These are phyloP conservation scores for Trypanosoma lewisi DNA, from an alignment of 208 protist species.

Conservation along the genomic window DNA sequence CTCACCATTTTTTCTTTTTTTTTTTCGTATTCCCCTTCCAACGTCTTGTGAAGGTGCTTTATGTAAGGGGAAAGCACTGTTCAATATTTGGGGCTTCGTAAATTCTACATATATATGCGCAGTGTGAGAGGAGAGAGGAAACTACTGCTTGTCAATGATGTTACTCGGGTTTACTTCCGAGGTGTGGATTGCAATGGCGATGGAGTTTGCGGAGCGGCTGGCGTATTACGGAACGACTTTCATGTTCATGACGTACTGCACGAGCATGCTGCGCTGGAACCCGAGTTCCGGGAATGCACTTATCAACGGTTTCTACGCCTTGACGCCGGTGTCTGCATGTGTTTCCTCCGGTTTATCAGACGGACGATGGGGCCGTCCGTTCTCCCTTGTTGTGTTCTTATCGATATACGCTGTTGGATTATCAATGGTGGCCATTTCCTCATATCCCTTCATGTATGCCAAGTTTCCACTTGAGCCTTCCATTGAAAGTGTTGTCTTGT, in stretches of 20 bases:
- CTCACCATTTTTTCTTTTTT: too few relatives aligned
- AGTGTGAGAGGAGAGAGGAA: too few relatives aligned
- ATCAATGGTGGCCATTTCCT: conserved; percentile 36
- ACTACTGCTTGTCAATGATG: not conserved
- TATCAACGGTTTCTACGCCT: conserved; percentile 51
- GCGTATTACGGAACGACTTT: conserved; percentile 67
- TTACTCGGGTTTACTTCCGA: conserved; percentile 31
- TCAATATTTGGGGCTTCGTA: too few relatives aligned
- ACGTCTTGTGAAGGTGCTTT: too few relatives aligned
- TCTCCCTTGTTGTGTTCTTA: conserved; percentile 32
- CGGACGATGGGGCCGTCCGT: conserved; percentile 36
- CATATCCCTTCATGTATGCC: conserved; percentile 40
- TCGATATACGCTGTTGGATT: conserved; percentile 36
- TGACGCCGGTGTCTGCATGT: conserved; percentile 47
- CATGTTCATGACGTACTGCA: conserved; percentile 67
- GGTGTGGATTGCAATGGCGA: conserved; percentile 44
- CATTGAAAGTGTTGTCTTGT: conserved; percentile 23
- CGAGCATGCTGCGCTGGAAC: conserved; percentile 45
- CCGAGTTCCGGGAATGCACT: conserved; percentile 36
- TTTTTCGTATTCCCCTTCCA: too few relatives aligned
- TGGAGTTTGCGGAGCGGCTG: conserved; percentile 65
- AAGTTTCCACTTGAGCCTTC: conserved; percentile 33
- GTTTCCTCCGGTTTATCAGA: conserved; percentile 55
- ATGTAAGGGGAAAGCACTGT: too few relatives aligned
- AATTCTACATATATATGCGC: too few relatives aligned